Conservation (phyloP, 2,329 filamentous ascomycete species). For the Fusarium cyanostomum region DNA sequence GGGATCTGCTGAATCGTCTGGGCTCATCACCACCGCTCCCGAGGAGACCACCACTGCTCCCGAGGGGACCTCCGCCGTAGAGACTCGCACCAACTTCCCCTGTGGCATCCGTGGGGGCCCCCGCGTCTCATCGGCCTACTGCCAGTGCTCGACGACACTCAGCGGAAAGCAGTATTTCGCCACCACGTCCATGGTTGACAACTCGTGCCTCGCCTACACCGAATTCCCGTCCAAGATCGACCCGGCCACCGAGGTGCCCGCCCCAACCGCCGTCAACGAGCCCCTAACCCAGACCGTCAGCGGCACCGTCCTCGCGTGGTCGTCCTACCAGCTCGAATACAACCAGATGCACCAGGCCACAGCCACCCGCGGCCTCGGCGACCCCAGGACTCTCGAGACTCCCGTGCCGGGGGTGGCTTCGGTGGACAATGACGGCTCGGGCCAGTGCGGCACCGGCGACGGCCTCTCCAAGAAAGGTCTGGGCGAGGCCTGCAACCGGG, state of each 20-base stretch:
- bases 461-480: conserved; percentile 10
- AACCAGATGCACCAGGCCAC: neutral
- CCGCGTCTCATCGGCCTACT: neutral
- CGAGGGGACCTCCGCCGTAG: neutral
- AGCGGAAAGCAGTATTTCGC: conserved; percentile 6
- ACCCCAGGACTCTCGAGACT: neutral
- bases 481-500: conserved; percentile 9
- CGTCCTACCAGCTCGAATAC: neutral
- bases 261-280: neutral
- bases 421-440: conserved; percentile 16
- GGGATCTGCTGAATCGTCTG: neutral
- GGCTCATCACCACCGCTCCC: neutral
- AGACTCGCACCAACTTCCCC: conserved; percentile 4
- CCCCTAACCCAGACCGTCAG: conserved; percentile 9
- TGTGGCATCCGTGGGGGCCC: neutral
- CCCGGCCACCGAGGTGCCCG: neutral
- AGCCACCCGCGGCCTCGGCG: neutral
- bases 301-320: conserved; percentile 9
- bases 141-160: conserved; percentile 9
- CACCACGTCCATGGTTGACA: neutral
- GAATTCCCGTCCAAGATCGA: conserved; percentile 5
- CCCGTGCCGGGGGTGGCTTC: conserved; percentile 14
- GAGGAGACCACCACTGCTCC: neutral
- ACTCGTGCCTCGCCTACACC: neutral
- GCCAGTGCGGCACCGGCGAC: conserved; percentile 18